These are phyloP conservation scores for Sporobolomyces pararoseus DNA, from an alignment of 768 basidiomycete genomes.

Conservation along the genomic window DNA sequence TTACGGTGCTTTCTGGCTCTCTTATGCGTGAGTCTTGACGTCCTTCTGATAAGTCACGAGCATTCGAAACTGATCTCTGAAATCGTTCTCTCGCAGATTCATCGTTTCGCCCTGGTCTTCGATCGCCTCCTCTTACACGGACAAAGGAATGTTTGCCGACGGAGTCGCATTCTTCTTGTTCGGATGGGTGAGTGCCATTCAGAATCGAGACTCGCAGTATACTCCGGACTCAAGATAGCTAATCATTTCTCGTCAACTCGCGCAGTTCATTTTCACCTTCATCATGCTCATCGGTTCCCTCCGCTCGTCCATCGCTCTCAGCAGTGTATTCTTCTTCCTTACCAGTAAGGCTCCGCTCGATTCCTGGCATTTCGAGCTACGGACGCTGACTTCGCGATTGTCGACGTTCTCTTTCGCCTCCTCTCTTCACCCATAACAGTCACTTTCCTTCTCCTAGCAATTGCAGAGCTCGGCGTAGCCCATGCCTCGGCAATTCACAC, in stretches of 20 bases:
- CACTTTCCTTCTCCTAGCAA: conserved; percentile 44
- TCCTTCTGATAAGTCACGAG: not conserved
- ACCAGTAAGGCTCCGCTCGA: conserved; percentile 29
- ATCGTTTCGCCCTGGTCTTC: conserved; percentile 69
- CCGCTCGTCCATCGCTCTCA: conserved; percentile 50
- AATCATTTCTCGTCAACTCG: no score
- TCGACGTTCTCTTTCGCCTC: no score
- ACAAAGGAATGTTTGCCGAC: conserved; percentile 52
- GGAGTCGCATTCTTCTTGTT: conserved; percentile 69
- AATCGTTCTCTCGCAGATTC: conserved; percentile 54
- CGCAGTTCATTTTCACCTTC: conserved; percentile 54
- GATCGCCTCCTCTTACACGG: conserved; percentile 57
- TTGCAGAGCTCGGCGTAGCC: conserved; percentile 44
- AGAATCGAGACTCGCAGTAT: no score
- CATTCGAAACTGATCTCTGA: not conserved
- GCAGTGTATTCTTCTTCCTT: conserved; percentile 51
- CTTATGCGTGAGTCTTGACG: conserved; percentile 45
- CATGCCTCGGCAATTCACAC: conserved; percentile 37
- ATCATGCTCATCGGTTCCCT: conserved; percentile 47
- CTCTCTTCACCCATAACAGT: conserved; percentile 20
- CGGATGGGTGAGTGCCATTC: conserved; percentile 53
- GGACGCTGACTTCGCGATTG: no score
- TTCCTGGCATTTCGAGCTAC: no score
- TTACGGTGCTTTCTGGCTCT: conserved; percentile 86
- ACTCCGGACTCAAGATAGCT: no score